These are phyloP conservation scores for Vitis hybrid DNA, from an alignment of 177 flowering plant species.

Conservation along the genomic window DNA sequence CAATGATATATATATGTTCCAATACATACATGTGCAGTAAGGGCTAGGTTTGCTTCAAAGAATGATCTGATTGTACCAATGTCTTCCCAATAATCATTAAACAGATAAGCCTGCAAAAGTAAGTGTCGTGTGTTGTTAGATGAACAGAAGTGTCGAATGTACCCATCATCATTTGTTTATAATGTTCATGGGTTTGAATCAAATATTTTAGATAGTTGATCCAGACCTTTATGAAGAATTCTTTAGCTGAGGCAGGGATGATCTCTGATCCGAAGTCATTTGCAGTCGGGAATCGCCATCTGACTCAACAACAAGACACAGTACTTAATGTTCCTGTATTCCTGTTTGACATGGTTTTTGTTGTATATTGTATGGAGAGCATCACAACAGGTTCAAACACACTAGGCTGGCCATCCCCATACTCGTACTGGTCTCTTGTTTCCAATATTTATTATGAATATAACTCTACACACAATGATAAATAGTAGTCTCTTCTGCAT, in stretches of 20 bases:
- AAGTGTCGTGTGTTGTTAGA: not conserved
- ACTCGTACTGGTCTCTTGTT: no score
- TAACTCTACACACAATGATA: no score
- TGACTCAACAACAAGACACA: conserved; percentile 22
- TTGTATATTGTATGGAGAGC: no score
- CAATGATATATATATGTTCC: no score
- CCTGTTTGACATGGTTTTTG: no score
- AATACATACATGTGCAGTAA: conserved; percentile 78
- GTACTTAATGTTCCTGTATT: no score
- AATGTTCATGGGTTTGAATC: no score
- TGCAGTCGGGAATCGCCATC: conserved; percentile 94
- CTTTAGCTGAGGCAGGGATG: conserved; percentile 90
- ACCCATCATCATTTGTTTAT: no score
- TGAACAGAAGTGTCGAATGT: not conserved
- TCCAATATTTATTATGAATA: no score
- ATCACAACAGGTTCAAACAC: no score
- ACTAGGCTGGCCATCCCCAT: no score
- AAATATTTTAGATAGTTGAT: not conserved
- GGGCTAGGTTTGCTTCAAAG: conserved; percentile 95
- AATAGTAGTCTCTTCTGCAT: no score
- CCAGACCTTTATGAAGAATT: conserved; percentile 66
- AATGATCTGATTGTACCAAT: conserved; percentile 96
- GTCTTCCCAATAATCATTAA: conserved; percentile 98
- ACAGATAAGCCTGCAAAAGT: conserved; percentile 79
- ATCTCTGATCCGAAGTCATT: conserved; percentile 98